Evolutionary conservation across 106 monocot genomes (phyloP).

Genomic region (Chionographis japonica): DNA sequence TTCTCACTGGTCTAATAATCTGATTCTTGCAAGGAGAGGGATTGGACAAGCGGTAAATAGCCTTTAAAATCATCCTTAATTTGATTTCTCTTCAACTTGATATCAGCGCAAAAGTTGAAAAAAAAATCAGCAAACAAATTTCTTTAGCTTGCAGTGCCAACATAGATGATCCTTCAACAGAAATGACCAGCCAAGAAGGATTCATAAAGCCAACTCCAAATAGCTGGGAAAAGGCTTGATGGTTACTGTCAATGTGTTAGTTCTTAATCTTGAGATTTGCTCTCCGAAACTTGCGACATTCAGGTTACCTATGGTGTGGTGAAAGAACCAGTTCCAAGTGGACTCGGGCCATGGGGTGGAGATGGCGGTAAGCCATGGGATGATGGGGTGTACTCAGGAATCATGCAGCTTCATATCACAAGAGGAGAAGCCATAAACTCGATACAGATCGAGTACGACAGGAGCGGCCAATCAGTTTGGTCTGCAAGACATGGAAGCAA

Average conservation of each 20-base stretch:
- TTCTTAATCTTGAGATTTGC: neutral
- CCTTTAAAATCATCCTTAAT: neutral
- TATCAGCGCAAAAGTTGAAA: too few species aligned
- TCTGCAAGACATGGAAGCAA: constrained; percentile 38
- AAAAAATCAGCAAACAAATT: too few species aligned
- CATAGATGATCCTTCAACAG: too few species aligned
- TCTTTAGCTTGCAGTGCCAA: too few species aligned
- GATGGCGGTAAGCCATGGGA: constrained; percentile 47
- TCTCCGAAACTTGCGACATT: neutral
- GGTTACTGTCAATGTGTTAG: too few species aligned
- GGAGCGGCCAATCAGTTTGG: constrained; percentile 44
- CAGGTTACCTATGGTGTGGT: constrained; percentile 39
- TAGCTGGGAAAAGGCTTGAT: too few species aligned
- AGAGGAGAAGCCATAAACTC: constrained; percentile 29
- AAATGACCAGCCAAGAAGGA: too few species aligned
- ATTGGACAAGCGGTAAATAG: constrained; percentile 29
- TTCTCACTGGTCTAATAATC: constrained; percentile 16
- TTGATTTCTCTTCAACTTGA: too few species aligned
- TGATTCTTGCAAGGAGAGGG: constrained; percentile 4
- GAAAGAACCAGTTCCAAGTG: constrained; percentile 41
- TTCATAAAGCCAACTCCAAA: too few species aligned
- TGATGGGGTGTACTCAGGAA: constrained; percentile 42
- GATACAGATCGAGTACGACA: constrained; percentile 49
- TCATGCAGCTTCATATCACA: constrained; percentile 33
- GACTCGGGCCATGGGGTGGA: constrained; percentile 56